A percentile compares a stretch with the other conserved stretches of the same genome.
These are phyloP conservation scores for Hypocreales sp. DNA, from an alignment of 2,329 filamentous ascomycete species.

Conservation along the genomic window DNA sequence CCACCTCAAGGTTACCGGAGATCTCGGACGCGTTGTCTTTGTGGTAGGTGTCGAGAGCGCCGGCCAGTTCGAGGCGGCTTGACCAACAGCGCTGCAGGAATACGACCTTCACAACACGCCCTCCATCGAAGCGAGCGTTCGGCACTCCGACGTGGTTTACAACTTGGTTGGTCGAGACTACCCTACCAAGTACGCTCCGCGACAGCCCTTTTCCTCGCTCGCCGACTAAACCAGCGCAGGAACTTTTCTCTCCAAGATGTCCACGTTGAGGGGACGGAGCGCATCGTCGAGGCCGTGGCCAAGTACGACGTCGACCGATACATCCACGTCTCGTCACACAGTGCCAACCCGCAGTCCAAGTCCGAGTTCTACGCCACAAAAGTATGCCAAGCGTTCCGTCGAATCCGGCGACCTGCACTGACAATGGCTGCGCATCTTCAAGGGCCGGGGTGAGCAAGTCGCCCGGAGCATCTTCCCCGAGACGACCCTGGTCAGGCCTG, in stretches of 20 bases:
- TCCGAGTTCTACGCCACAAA: constrained; percentile 91
- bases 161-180: constrained; percentile 92
- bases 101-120: constrained; percentile 88
- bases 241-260: constrained; percentile 92
- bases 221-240: constrained; percentile 30
- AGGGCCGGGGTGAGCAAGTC: constrained; percentile 68
- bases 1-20: constrained; percentile 90
- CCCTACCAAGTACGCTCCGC: constrained; percentile 67
- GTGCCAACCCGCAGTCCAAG: constrained; percentile 61
- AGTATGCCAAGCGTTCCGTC: constrained; percentile 23
- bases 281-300: constrained; percentile 84
- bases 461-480: constrained; percentile 86
- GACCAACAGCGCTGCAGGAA: constrained; percentile 42
- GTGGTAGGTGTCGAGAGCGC: constrained; percentile 36
- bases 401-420: not conserved
- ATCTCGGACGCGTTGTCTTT: constrained; percentile 80
- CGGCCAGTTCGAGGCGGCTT: constrained; percentile 1
- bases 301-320: constrained; percentile 98
- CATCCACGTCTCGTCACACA: constrained; percentile 93
- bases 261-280: constrained; percentile 80
- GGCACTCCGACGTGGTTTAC: constrained; percentile 95
- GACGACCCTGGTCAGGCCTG: constrained; percentile 88
- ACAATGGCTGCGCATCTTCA: not conserved
- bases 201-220: not conserved
- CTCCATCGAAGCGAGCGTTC: constrained; percentile 90